phyloP scores from a whole-genome alignment of 306 rosid species.

The Canavalia gladiata region DNA sequence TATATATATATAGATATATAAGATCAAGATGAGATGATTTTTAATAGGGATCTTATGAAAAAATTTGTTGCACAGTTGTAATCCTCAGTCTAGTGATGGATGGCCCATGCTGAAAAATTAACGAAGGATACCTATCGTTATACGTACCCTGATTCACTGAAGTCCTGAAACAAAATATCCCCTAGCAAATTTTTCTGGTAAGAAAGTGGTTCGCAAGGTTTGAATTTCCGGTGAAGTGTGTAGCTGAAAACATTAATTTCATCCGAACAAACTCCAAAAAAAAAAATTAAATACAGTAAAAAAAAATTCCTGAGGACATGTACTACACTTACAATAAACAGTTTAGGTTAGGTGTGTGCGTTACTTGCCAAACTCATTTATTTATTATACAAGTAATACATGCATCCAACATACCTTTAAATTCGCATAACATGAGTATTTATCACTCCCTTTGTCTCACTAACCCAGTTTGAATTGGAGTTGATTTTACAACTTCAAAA shows the following conservation, averaged over 20 bases:
- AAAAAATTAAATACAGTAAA: background rate
- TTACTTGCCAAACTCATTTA: slow-evolving; percentile 9
- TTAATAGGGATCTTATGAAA: background rate
- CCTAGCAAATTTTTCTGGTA: slow-evolving; percentile 22
- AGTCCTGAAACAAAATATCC: slow-evolving; percentile 4
- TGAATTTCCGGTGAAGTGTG: slow-evolving; percentile 42
- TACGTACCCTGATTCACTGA: background rate
- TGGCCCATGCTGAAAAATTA: background rate
- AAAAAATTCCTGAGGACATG: background rate
- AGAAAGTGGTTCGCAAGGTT: slow-evolving; percentile 29
- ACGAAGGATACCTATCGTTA: background rate
- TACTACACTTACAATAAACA: background rate
- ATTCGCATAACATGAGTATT: background rate
- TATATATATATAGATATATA: background rate
- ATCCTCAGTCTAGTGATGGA: background rate
- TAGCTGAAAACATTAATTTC: slow-evolving; percentile 33
- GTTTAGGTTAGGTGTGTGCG: slow-evolving; percentile 19
- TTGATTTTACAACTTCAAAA: no score
- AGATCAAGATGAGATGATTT: background rate
- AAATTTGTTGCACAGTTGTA: background rate
- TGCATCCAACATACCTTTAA: background rate
- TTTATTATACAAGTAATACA: background rate
- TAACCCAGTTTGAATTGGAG: no score
- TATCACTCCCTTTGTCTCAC: no score
- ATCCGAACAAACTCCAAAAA: slow-evolving; percentile 27